Percentiles rank a stretch among this genome's conserved stretches.
Evolutionary conservation across 2,329 filamentous ascomycete genomes (phyloP).

Genomic region (Huntiella omanensis): DNA sequence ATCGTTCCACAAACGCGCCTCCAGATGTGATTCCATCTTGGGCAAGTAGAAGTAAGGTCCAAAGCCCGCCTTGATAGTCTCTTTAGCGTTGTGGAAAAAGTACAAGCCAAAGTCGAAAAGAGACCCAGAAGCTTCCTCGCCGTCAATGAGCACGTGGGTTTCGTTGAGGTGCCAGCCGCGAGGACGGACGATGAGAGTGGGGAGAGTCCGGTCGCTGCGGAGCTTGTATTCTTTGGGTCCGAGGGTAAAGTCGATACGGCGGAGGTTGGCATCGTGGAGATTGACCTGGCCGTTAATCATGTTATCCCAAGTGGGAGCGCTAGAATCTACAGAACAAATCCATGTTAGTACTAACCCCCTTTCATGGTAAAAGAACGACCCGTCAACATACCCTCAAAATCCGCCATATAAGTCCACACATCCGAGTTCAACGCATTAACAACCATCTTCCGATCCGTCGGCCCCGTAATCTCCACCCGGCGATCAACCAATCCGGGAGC

Average conservation of each 20-base stretch:
- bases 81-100: constrained; percentile 94
- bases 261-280: constrained; percentile 86
- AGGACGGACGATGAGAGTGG: constrained; percentile 84
- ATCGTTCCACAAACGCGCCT: constrained; percentile 96
- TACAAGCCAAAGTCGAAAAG: constrained; percentile 97
- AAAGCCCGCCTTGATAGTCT: constrained; percentile 64
- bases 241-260: constrained; percentile 90
- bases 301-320: constrained; percentile 93
- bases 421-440: constrained; percentile 91
- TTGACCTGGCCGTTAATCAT: constrained; percentile 98
- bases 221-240: constrained; percentile 95
- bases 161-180: constrained; percentile 97
- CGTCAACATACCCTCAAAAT: constrained; percentile 65
- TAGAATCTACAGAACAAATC: constrained; percentile 47
- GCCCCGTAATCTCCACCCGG: constrained; percentile 90
- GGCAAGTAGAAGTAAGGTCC: constrained; percentile 97
- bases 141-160: constrained; percentile 93
- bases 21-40: constrained; percentile 95
- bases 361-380: not conserved
- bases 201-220: constrained; percentile 65
- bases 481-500: constrained; percentile 86
- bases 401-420: constrained; percentile 98
- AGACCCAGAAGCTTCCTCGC: constrained; percentile 77
- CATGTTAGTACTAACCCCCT: not conserved
- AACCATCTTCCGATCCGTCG: constrained; percentile 97